Evolutionary conservation across 371 early-diverging fungal genomes (phyloP).

Genomic region (Mortierella sp.): DNA sequence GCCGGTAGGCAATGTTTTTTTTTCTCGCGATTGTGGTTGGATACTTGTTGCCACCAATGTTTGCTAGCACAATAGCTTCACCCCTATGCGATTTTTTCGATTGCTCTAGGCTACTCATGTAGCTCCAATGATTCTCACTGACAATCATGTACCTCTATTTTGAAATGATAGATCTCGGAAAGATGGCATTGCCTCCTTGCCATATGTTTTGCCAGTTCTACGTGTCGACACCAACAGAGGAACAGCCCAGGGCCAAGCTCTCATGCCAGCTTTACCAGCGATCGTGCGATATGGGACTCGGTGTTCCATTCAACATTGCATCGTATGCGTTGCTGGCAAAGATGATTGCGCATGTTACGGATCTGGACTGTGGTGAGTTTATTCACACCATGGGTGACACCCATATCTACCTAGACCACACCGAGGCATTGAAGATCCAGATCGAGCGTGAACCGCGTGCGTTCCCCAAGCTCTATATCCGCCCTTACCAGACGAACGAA

Average conservation of each 20-base stretch:
- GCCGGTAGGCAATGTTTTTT: constrained; percentile 68
- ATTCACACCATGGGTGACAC: constrained; percentile 98
- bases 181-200: constrained; percentile 98
- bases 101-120: neutral
- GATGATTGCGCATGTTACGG: constrained; percentile 95
- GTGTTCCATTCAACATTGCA: constrained; percentile 99
- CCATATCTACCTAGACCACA: constrained; percentile 97
- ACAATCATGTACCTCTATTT: neutral
- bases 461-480: constrained; percentile 91
- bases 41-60: no score
- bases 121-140: neutral
- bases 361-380: constrained; percentile 91
- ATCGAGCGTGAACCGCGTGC: constrained; percentile 84
- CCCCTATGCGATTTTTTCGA: neutral
- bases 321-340: constrained; percentile 96
- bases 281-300: constrained; percentile 99
- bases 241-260: constrained; percentile 68
- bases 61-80: neutral
- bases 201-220: constrained; percentile 97
- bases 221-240: constrained; percentile 76
- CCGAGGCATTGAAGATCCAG: constrained; percentile 92
- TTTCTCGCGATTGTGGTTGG: neutral
- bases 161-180: constrained; percentile 66
- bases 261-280: constrained; percentile 99
- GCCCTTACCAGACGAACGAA: constrained; percentile 25